Evolutionary conservation across 805 yeast genomes (phyloP).

Genomic region (Teunomyces lycoperdinae): DNA sequence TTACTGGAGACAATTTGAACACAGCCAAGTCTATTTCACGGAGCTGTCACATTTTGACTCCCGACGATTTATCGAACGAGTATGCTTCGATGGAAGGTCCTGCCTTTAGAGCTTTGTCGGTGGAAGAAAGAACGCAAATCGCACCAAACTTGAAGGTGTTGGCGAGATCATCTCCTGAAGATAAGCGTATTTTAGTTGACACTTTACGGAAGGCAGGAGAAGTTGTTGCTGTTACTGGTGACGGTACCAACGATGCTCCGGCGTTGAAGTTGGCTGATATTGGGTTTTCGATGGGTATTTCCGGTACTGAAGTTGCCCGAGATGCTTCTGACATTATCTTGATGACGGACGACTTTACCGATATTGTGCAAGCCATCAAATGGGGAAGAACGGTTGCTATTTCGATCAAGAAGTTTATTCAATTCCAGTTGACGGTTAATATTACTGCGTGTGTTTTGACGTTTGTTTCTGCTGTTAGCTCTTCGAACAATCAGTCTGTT

Average conservation of each 20-base stretch:
- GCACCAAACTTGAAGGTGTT: slow-evolving; percentile 80
- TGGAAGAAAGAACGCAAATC: slow-evolving; percentile 51
- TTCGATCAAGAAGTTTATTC: slow-evolving; percentile 92
- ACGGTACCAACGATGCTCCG: slow-evolving; percentile 98
- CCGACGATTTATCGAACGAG: slow-evolving; percentile 50
- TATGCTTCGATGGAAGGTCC: slow-evolving; percentile 91
- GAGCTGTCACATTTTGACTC: slow-evolving; percentile 73
- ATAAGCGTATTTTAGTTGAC: slow-evolving; percentile 82
- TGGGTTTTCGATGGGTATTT: slow-evolving; percentile 97
- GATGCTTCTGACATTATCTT: slow-evolving; percentile 93
- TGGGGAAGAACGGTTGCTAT: slow-evolving; percentile 98
- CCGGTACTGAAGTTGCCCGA: slow-evolving; percentile 98
- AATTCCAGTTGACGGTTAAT: slow-evolving; percentile 94
- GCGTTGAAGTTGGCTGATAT: slow-evolving; percentile 96
- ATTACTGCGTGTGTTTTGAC: slow-evolving; percentile 94
- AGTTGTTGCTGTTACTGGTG: slow-evolving; percentile 98
- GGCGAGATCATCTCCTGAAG: slow-evolving; percentile 96
- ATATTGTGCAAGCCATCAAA: slow-evolving; percentile 93
- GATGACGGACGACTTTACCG: slow-evolving; percentile 92
- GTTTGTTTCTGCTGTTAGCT: slow-evolving; percentile 89
- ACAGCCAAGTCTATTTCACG: slow-evolving; percentile 92
- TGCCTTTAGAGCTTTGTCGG: slow-evolving; percentile 64
- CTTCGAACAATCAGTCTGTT: slow-evolving; percentile 76
- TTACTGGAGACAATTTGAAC: slow-evolving; percentile 90
- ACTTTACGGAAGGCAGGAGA: slow-evolving; percentile 78